Conservation (phyloP, 2,329 filamentous ascomycete species). For the Xylariales sp. region DNA sequence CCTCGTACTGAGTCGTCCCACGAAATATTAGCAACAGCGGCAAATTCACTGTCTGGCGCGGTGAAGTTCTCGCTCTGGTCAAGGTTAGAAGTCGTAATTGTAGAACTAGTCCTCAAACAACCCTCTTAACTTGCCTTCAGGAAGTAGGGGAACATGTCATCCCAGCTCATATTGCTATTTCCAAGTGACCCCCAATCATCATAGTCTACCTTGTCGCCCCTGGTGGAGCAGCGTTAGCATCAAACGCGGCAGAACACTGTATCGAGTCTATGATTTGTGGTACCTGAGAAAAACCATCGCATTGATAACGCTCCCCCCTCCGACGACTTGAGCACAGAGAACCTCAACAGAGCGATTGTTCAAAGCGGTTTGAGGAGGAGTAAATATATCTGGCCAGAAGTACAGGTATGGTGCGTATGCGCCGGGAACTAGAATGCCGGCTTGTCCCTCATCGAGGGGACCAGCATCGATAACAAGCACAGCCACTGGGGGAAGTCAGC, state of each 20-base stretch:
- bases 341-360: constrained; percentile 19
- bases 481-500: neutral
- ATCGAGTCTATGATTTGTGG: too few species aligned
- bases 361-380: constrained; percentile 9
- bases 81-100: neutral
- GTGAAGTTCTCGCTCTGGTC: constrained; percentile 25
- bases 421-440: constrained; percentile 11
- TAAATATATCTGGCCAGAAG: constrained; percentile 6
- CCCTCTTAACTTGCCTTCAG: constrained; percentile 26
- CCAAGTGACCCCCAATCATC: constrained; percentile 28
- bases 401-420: constrained; percentile 9
- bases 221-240: too few species aligned
- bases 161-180: constrained; percentile 27
- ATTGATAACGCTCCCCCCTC: constrained; percentile 29
- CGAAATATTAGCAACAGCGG: constrained; percentile 21
- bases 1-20: constrained; percentile 23
- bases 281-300: constrained; percentile 35
- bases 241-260: too few species aligned
- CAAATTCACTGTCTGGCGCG: constrained; percentile 15
- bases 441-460: constrained; percentile 10
- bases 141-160: constrained; percentile 36
- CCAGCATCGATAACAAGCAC: constrained; percentile 5
- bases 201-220: constrained; percentile 26
- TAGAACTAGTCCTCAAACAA: neutral
- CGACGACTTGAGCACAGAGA: constrained; percentile 24